Evolutionary conservation across 441 rosid species (phyloP).

Genomic region (Adansonia madagascariensis): DNA sequence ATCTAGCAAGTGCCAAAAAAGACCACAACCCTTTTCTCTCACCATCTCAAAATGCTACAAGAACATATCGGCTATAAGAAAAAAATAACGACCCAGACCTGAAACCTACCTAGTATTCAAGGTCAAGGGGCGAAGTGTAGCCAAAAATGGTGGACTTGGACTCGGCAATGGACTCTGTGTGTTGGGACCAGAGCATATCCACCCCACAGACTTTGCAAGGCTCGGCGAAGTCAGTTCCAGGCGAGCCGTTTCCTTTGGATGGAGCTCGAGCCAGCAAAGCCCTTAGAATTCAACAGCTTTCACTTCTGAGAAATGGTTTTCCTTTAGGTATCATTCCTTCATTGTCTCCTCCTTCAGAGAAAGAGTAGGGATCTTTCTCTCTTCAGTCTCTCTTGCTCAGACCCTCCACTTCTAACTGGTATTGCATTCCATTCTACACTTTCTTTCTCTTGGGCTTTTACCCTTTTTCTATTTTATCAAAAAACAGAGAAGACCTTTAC

Average conservation of each 20-base stretch:
- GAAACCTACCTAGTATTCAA: background rate
- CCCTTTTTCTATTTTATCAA: constrained; percentile 1
- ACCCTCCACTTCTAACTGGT: constrained; percentile 63
- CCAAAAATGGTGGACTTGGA: constrained; percentile 63
- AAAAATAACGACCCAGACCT: background rate
- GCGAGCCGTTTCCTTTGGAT: constrained; percentile 70
- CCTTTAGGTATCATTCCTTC: constrained; percentile 83
- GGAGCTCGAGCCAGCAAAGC: constrained; percentile 65
- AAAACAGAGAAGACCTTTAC: background rate
- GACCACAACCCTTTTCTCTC: background rate
- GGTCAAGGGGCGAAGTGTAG: background rate
- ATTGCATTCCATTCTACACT: constrained; percentile 19
- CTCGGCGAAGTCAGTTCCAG: constrained; percentile 69
- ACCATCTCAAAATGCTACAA: background rate
- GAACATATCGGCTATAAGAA: background rate
- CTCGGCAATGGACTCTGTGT: constrained; percentile 79
- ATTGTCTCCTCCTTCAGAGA: constrained; percentile 50
- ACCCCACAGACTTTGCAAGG: constrained; percentile 66
- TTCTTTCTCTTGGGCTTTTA: background rate
- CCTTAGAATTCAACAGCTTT: constrained; percentile 84
- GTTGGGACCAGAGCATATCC: constrained; percentile 75
- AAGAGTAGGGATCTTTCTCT: constrained; percentile 65
- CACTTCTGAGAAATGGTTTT: constrained; percentile 62
- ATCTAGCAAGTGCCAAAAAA: background rate
- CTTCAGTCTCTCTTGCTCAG: constrained; percentile 64